A percentile compares a stretch with the other conserved stretches of the same genome.
phyloP scores from a whole-genome alignment of 371 early-diverging fungal genomes.

The Actinomortierella ambigua region DNA sequence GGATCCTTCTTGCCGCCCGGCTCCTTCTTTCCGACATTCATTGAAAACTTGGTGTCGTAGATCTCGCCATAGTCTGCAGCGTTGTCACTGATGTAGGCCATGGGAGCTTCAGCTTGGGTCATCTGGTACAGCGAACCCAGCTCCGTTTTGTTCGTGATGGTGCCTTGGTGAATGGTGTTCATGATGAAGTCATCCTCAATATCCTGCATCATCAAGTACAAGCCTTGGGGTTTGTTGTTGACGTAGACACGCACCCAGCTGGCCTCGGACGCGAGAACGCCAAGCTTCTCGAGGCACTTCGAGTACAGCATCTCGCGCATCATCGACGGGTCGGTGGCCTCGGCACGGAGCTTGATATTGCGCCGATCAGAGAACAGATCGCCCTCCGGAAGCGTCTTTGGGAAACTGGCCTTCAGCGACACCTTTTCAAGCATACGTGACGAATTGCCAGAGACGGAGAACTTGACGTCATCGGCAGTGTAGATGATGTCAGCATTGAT shows the following conservation, averaged over 20 bases:
- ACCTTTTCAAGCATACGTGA: constrained; percentile 48
- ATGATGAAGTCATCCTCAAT: constrained; percentile 13
- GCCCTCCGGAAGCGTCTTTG: constrained; percentile 10
- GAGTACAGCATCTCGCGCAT: constrained; percentile 51
- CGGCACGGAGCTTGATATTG: constrained; percentile 49
- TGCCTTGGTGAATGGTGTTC: constrained; percentile 10
- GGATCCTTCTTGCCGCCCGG: constrained; percentile 3
- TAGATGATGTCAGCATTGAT: constrained; percentile 19
- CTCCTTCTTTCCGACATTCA: no score
- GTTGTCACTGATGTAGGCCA: not conserved
- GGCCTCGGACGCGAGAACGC: constrained; percentile 46
- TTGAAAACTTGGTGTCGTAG: constrained; percentile 7
- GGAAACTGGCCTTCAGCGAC: constrained; percentile 49
- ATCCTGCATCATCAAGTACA: constrained; percentile 49
- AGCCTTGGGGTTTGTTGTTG: constrained; percentile 49
- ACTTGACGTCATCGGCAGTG: constrained; percentile 26
- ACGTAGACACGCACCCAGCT: constrained; percentile 52
- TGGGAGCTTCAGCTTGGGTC: constrained; percentile 1
- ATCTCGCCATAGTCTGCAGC: constrained; percentile 1
- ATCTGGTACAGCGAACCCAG: constrained; percentile 27
- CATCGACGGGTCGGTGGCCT: constrained; percentile 49
- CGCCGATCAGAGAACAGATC: constrained; percentile 40
- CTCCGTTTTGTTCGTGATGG: constrained; percentile 1
- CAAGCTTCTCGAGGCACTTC: constrained; percentile 44
- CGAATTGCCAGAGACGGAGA: constrained; percentile 50